Evolutionary conservation across 306 rosid species (phyloP).

Genomic region (Quercus parvula): DNA sequence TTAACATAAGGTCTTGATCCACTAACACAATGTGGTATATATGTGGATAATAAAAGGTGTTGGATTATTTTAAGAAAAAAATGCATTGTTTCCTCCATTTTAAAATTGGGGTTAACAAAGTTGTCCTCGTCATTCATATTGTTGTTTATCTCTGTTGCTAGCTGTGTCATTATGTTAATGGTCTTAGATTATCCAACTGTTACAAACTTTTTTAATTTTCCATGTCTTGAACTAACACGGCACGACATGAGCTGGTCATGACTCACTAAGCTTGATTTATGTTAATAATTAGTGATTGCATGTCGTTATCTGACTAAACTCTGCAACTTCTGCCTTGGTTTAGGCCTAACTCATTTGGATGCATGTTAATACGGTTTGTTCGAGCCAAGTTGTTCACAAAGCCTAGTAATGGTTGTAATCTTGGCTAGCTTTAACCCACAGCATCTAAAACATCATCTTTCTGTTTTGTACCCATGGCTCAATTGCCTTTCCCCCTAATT

Average conservation of each 20-base stretch:
- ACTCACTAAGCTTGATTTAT: background rate
- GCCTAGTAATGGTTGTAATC: background rate
- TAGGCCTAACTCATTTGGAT: conserved; percentile 5
- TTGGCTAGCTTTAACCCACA: too few species aligned
- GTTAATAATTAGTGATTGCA: background rate
- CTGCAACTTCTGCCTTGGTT: background rate
- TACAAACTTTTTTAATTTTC: background rate
- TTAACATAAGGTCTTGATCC: conserved; percentile 41
- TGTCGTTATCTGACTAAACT: background rate
- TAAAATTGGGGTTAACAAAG: conserved; percentile 19
- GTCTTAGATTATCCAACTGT: conserved; percentile 25
- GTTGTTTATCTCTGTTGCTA: conserved; percentile 5
- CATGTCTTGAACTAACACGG: conserved; percentile 5
- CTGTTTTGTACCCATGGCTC: too few species aligned
- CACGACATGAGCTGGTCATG: background rate
- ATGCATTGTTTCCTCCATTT: conserved; percentile 11
- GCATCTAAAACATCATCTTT: too few species aligned
- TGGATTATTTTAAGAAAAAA: conserved; percentile 22
- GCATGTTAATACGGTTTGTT: background rate
- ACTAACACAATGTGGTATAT: conserved; percentile 19
- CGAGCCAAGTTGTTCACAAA: background rate
- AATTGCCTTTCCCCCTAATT: too few species aligned
- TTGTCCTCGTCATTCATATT: conserved; percentile 23
- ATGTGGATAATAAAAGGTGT: conserved; percentile 43
- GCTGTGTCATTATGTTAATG: background rate